Evolutionary conservation across 1,284 basidiomycete species (phyloP).

Genomic region (Xerocomus minutiporus): DNA sequence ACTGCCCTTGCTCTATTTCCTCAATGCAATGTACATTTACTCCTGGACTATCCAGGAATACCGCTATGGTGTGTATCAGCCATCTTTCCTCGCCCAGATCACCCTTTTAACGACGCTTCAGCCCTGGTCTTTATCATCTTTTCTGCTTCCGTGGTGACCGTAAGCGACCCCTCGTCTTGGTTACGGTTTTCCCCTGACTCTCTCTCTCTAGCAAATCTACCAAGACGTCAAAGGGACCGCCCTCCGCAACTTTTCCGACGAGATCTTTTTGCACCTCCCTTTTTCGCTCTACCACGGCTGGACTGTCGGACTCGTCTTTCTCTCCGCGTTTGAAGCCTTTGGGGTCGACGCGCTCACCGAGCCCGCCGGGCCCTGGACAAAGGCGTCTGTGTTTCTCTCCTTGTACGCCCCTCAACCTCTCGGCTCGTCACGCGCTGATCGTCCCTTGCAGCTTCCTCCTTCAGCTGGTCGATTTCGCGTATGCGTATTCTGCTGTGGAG

Average conservation of each 20-base stretch:
- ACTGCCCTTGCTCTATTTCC: slow-evolving; percentile 77
- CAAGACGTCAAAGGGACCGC: slow-evolving; percentile 81
- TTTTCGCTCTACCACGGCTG: slow-evolving; percentile 94
- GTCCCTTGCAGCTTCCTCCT: slow-evolving; percentile 66
- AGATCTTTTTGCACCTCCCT: slow-evolving; percentile 78
- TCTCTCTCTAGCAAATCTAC: slow-evolving; percentile 81
- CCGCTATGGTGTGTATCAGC: slow-evolving; percentile 49
- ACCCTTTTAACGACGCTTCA: slow-evolving; percentile 19
- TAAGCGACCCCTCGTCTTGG: slow-evolving; percentile 19
- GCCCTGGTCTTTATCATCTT: slow-evolving; percentile 84
- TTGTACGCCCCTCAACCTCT: slow-evolving; percentile 42
- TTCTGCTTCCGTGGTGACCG: slow-evolving; percentile 73
- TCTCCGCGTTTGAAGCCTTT: slow-evolving; percentile 89
- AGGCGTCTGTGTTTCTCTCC: slow-evolving; percentile 84
- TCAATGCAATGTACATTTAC: slow-evolving; percentile 85
- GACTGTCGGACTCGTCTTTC: slow-evolving; percentile 84
- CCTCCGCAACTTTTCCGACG: slow-evolving; percentile 63
- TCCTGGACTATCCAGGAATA: slow-evolving; percentile 72
- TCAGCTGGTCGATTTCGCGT: slow-evolving; percentile 83
- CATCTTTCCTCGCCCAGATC: background rate
- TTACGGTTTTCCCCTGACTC: no score
- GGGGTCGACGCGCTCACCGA: slow-evolving; percentile 72
- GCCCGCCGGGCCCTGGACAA: slow-evolving; percentile 80
- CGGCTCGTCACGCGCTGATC: background rate
- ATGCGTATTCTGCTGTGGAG: slow-evolving; percentile 84